A percentile compares a stretch with the other conserved stretches of the same genome.
Evolutionary conservation across 352 stramenopile species (phyloP).

Genomic region (Globisporangium nunn): DNA sequence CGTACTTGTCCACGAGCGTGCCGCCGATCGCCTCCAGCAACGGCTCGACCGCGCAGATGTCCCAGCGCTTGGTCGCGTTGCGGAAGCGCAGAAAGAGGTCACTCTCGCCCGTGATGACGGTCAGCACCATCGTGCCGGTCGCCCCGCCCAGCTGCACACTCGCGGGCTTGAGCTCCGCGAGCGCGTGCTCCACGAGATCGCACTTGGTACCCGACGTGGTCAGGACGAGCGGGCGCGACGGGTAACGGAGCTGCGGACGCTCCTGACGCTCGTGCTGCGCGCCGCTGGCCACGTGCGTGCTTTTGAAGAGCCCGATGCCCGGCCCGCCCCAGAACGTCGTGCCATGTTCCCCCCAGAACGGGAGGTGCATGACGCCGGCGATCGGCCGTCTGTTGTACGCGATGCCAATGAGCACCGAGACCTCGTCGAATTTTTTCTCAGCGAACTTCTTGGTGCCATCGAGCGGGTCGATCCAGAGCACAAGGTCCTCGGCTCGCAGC

Average conservation of each 20-base stretch:
- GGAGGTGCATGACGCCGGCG: slow-evolving; percentile 64
- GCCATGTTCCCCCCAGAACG: slow-evolving; percentile 45
- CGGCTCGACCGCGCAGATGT: slow-evolving; percentile 70
- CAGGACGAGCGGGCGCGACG: slow-evolving; percentile 31
- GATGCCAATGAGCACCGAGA: slow-evolving; percentile 73
- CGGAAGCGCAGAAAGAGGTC: slow-evolving; percentile 71
- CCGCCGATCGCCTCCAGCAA: slow-evolving; percentile 52
- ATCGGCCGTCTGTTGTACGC: slow-evolving; percentile 56
- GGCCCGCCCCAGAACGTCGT: slow-evolving; percentile 62
- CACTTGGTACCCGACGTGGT: slow-evolving; percentile 57
- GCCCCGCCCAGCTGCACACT: slow-evolving; percentile 43
- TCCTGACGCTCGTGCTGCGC: slow-evolving; percentile 21
- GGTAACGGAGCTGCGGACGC: slow-evolving; percentile 19
- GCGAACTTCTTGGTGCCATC: slow-evolving; percentile 79
- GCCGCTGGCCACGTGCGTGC: slow-evolving; percentile 20
- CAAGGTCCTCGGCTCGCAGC: slow-evolving; percentile 39
- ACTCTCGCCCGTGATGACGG: slow-evolving; percentile 48
- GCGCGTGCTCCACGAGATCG: slow-evolving; percentile 33
- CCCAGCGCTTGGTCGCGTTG: slow-evolving; percentile 66
- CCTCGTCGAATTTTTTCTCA: slow-evolving; percentile 60
- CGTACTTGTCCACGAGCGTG: slow-evolving; percentile 45
- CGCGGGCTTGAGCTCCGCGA: slow-evolving; percentile 26
- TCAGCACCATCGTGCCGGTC: slow-evolving; percentile 68
- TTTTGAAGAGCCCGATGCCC: slow-evolving; percentile 45
- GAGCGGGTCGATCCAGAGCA: slow-evolving; percentile 74